Evolutionary conservation across 1,284 basidiomycete species (phyloP), one percentile per base, ranked within the genome.

Genomic region (Ceratobasidium sp.): DNA sequence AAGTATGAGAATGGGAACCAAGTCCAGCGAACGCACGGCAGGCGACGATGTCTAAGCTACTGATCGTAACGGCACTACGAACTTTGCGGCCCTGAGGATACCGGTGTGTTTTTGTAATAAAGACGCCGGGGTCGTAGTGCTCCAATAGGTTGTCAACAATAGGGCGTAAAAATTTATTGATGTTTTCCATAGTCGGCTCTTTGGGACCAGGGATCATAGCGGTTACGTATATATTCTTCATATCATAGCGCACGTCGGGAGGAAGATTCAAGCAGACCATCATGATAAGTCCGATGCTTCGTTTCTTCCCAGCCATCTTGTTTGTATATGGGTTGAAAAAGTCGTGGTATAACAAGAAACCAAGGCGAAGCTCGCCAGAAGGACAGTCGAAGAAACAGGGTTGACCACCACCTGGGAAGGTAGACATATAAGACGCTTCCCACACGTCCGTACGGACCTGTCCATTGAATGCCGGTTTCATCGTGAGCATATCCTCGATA

Each of bases 231-330:
- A 87, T 80, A 68, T 87, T 86, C 71, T 87, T 83, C 2, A 79
- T 66, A 26, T 82, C 79, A 77, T 84, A 84, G 1, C 85, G 83
- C 17, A 85, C 38, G 1, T 80, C 52, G 0, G 80, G 81, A 4
- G 86, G 86, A 28, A 87, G 82, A 78, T 86, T 86, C n/a, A 85
- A 78, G 66, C 85, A 86, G 0, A 83, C 81, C 76, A 88, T 79
- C 0, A 80, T 81, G 0, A 88, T 84, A 0, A 82, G 80, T 0
- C 86, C 85, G 40, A 84, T 73, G 3, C 84, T 85, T 0, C 77
- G 75, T 5, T 81, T 81, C 59, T 84, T 84, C 3, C 85, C 83
- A 17, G 82, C 78, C n/a, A 57, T 69, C 62, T 83, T 85, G 68
- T 83, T 85, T 0, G 78, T 67, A 0, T 80, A 80, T 0, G 86